phyloP scores from a whole-genome alignment of 257 asterid species.

The Anisodus tanguticus region DNA sequence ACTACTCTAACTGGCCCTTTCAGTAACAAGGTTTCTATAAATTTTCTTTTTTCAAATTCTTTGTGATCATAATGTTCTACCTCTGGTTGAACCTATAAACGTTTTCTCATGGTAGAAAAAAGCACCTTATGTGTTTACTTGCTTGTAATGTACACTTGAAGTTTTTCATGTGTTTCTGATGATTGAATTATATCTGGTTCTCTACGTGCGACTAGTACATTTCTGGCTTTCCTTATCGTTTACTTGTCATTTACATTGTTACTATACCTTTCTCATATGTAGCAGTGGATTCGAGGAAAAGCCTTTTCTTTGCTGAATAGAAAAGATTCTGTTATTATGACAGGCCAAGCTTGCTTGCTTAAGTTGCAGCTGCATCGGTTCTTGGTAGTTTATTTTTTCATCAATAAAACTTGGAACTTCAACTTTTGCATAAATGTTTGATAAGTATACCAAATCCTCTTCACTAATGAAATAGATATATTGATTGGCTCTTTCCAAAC shows the following conservation, averaged over 20 bases:
- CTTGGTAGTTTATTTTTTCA: neutral
- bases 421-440: neutral
- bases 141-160: slow-evolving; percentile 1
- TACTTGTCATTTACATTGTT: neutral
- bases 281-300: neutral
- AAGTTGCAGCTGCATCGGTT: slow-evolving; percentile 11
- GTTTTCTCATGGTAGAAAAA: slow-evolving; percentile 25
- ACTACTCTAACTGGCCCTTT: slow-evolving; percentile 76
- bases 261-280: neutral
- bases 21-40: slow-evolving; percentile 44
- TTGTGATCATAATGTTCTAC: slow-evolving; percentile 41
- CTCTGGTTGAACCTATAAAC: slow-evolving; percentile 41
- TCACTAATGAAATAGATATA: neutral
- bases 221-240: neutral
- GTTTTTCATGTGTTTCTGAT: slow-evolving; percentile 13
- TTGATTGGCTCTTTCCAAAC: neutral
- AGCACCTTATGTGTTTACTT: neutral
- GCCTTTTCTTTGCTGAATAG: neutral
- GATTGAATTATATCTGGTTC: neutral
- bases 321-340: neutral
- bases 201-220: neutral
- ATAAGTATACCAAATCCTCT: neutral
- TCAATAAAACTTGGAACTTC: neutral
- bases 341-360: neutral
- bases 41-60: slow-evolving; percentile 34